Percentiles rank a stretch among this genome's conserved stretches.
Evolutionary conservation across 352 stramenopile species (phyloP).

Genomic region (Pythium sukuiense): DNA sequence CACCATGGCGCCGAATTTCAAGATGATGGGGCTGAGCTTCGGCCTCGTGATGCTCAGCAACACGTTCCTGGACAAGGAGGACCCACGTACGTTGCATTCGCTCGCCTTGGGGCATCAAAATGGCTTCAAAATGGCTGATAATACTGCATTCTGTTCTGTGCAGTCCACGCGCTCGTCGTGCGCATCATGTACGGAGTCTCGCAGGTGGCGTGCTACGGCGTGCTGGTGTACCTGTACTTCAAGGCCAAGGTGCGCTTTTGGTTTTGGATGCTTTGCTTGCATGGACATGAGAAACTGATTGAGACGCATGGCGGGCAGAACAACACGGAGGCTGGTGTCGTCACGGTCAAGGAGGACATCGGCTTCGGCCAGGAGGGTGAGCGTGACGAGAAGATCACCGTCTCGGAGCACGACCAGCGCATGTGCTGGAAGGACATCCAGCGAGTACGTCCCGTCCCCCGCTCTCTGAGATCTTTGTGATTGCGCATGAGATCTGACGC

Average conservation of each 20-base stretch:
- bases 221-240: slow-evolving; percentile 60
- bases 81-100: slow-evolving; percentile 39
- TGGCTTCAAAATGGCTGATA: slow-evolving; percentile 1
- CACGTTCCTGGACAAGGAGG: slow-evolving; percentile 62
- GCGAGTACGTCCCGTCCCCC: slow-evolving; percentile 38
- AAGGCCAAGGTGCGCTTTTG: slow-evolving; percentile 45
- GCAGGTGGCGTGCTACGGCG: slow-evolving; percentile 65
- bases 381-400: slow-evolving; percentile 76
- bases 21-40: slow-evolving; percentile 79
- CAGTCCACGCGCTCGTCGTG: slow-evolving; percentile 60
- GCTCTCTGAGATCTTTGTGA: neutral
- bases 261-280: neutral
- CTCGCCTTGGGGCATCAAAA: neutral
- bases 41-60: slow-evolving; percentile 61
- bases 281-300: neutral
- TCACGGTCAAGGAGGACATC: slow-evolving; percentile 77
- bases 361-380: slow-evolving; percentile 76
- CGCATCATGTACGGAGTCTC: slow-evolving; percentile 59
- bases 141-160: neutral
- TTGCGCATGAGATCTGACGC: neutral
- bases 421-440: slow-evolving; percentile 71
- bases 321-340: slow-evolving; percentile 70
- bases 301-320: slow-evolving; percentile 34
- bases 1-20: slow-evolving; percentile 73
- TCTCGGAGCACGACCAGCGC: slow-evolving; percentile 81